Conservation (phyloP, 305 asterid genomes). For the Petunia hybrid region DNA sequence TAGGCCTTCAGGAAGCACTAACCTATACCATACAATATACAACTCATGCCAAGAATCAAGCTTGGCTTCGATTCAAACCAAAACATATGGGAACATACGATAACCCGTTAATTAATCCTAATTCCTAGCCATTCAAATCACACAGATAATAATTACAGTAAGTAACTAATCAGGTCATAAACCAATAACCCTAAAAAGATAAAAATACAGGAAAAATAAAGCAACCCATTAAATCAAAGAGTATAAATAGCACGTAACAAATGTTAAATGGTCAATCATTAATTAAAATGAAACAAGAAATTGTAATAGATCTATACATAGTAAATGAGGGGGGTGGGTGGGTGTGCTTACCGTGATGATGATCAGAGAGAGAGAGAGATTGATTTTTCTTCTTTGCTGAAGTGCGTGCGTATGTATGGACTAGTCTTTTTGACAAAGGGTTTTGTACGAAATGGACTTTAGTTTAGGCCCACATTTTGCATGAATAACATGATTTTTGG, state of each 20-base stretch:
- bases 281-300: no score
- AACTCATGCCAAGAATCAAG: neutral
- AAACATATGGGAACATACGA: neutral
- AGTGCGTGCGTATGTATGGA: no score
- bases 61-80: neutral
- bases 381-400: neutral
- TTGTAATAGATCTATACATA: neutral
- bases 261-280: neutral
- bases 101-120: neutral
- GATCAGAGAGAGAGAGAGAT: neutral
- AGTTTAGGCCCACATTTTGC: no score
- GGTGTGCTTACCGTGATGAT: slow-evolving; percentile 23
- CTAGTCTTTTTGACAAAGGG: no score
- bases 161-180: neutral
- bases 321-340: neutral
- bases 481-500: no score
- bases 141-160: neutral
- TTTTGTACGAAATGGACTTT: no score
- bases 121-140: neutral
- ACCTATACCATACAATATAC: neutral
- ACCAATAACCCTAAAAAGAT: neutral
- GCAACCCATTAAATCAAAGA: neutral
- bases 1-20: neutral
- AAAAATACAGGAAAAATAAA: neutral
- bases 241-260: neutral